phyloP scores from a whole-genome alignment of 1,284 basidiomycete genomes.

The Xanthoconium separans region DNA sequence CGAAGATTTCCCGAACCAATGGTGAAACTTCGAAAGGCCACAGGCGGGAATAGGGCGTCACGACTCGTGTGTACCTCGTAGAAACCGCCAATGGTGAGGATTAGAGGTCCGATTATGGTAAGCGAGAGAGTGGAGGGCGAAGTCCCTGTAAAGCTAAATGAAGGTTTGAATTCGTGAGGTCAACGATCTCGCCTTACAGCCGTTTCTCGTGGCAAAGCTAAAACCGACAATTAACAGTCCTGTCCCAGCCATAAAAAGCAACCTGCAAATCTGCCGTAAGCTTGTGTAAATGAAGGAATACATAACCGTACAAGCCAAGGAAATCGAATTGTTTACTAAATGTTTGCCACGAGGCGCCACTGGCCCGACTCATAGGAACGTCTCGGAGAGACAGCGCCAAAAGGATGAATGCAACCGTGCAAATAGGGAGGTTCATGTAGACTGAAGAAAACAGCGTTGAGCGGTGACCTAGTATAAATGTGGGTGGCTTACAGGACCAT shows the following conservation, averaged over 20 bases:
- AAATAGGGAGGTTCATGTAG: constrained; percentile 78
- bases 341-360: constrained; percentile 53
- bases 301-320: constrained; percentile 60
- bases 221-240: constrained; percentile 73
- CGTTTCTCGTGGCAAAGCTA: constrained; percentile 63
- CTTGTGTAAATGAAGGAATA: constrained; percentile 13
- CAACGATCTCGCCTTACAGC: constrained; percentile 52
- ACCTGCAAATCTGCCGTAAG: constrained; percentile 39
- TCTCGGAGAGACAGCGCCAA: constrained; percentile 56
- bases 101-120: constrained; percentile 51
- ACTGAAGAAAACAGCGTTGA: constrained; percentile 44
- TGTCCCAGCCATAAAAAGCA: constrained; percentile 74
- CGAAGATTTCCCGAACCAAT: constrained; percentile 45
- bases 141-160: constrained; percentile 47
- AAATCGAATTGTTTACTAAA: constrained; percentile 67
- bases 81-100: constrained; percentile 56
- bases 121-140: constrained; percentile 58
- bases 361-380: constrained; percentile 46
- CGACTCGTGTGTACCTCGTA: constrained; percentile 66
- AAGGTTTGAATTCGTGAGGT: constrained; percentile 10
- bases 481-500: constrained; percentile 68
- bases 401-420: constrained; percentile 56
- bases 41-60: constrained; percentile 69
- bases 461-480: not conserved
- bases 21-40: constrained; percentile 56